phyloP scores from a whole-genome alignment of 768 basidiomycete genomes.

The Leccinum incarnatum region DNA sequence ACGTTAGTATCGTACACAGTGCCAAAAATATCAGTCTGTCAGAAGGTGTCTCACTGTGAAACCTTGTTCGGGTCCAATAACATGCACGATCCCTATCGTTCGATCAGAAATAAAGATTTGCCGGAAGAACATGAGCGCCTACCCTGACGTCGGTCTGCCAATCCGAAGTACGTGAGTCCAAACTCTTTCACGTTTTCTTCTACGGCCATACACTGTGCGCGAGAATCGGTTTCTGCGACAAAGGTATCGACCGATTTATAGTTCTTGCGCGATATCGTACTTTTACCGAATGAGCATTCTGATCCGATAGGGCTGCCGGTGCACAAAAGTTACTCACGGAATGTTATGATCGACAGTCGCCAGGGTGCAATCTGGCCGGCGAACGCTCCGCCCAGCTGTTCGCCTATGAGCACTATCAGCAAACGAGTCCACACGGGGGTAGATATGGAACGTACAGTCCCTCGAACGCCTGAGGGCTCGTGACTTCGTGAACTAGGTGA shows the following conservation, averaged over 20 bases:
- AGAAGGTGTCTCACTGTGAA: slow-evolving; percentile 60
- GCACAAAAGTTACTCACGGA: slow-evolving; percentile 51
- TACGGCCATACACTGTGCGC: slow-evolving; percentile 77
- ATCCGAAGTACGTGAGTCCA: slow-evolving; percentile 88
- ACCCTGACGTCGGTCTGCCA: slow-evolving; percentile 89
- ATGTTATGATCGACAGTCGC: slow-evolving; percentile 89
- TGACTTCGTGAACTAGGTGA: slow-evolving; percentile 84
- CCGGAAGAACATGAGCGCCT: slow-evolving; percentile 7
- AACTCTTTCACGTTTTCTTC: slow-evolving; percentile 92
- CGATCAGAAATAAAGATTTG: slow-evolving; percentile 15
- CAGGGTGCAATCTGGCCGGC: slow-evolving; percentile 84
- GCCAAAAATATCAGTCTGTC: neutral
- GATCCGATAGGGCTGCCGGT: neutral
- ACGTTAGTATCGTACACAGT: neutral
- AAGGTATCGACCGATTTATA: slow-evolving; percentile 70
- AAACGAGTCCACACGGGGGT: slow-evolving; percentile 1
- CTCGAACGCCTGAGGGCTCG: slow-evolving; percentile 91
- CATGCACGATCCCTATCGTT: slow-evolving; percentile 71
- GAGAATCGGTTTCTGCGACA: slow-evolving; percentile 81
- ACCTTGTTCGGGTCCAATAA: slow-evolving; percentile 93
- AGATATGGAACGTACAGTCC: slow-evolving; percentile 55
- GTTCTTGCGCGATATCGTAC: slow-evolving; percentile 71
- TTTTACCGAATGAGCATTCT: slow-evolving; percentile 25
- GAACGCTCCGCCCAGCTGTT: slow-evolving; percentile 71
- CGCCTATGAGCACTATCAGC: slow-evolving; percentile 41